Conservation (phyloP, 2,329 filamentous ascomycete genomes). For the Penicillium olsonii region DNA sequence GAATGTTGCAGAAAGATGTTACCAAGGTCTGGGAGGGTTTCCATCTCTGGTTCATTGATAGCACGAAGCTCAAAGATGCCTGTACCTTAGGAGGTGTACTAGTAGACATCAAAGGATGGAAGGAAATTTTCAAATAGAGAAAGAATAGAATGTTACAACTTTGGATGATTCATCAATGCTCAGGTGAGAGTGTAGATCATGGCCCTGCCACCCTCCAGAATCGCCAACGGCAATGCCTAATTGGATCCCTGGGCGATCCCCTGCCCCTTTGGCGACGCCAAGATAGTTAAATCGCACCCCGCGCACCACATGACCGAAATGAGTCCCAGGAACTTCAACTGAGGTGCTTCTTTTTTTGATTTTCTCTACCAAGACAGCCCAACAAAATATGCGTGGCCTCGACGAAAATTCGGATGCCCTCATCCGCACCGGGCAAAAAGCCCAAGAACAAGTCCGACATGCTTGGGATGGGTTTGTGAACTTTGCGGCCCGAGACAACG, state of each 20-base stretch:
- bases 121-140: too few species aligned
- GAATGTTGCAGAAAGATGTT: neutral
- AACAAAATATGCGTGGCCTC: slow-evolving; percentile 29
- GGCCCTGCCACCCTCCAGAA: neutral
- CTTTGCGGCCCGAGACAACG: slow-evolving; percentile 73
- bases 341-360: neutral
- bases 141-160: too few species aligned
- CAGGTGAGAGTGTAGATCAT: neutral
- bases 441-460: slow-evolving; percentile 50
- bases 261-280: neutral
- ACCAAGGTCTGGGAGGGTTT: neutral
- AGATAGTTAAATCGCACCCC: neutral
- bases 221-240: neutral
- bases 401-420: slow-evolving; percentile 33
- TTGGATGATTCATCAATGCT: neutral
- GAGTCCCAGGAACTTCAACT: neutral
- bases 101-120: too few species aligned
- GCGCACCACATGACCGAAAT: neutral
- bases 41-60: neutral
- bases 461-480: slow-evolving; percentile 67
- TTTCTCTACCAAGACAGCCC: neutral
- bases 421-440: slow-evolving; percentile 40
- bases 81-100: too few species aligned
- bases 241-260: neutral
- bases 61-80: too few species aligned